phyloP scores from a whole-genome alignment of 768 basidiomycete species.

The Auriscalpium microsporum region DNA sequence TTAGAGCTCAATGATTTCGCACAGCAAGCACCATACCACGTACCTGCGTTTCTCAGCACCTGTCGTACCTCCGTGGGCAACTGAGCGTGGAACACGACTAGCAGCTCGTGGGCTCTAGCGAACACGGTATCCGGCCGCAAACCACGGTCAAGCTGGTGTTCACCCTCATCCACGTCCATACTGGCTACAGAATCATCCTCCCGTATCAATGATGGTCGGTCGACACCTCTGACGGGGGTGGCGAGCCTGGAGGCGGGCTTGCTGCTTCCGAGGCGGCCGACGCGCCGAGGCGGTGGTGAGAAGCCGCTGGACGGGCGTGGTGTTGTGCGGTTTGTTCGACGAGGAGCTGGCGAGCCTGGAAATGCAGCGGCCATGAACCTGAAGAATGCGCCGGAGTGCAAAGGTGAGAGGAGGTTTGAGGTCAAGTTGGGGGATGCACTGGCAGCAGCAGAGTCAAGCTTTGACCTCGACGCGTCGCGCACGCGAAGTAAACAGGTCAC shows the following conservation, averaged over 20 bases:
- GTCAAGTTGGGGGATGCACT: neutral
- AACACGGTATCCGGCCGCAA: slow-evolving; percentile 35
- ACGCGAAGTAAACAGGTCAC: neutral
- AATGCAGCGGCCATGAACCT: slow-evolving; percentile 8
- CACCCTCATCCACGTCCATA: slow-evolving; percentile 63
- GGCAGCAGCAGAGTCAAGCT: neutral
- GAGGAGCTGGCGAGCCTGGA: slow-evolving; percentile 12
- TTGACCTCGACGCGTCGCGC: slow-evolving; percentile 2
- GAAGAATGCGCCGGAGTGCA: neutral
- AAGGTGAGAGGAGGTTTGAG: neutral
- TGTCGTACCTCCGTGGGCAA: slow-evolving; percentile 71
- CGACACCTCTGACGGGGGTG: slow-evolving; percentile 30
- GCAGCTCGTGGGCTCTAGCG: slow-evolving; percentile 66
- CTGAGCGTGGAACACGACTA: slow-evolving; percentile 57
- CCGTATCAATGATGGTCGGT: slow-evolving; percentile 26
- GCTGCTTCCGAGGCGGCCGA: slow-evolving; percentile 22
- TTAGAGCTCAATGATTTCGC: neutral
- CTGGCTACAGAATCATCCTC: slow-evolving; percentile 33
- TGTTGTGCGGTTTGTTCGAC: slow-evolving; percentile 11
- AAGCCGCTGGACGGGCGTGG: slow-evolving; percentile 13
- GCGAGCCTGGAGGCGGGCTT: slow-evolving; percentile 33
- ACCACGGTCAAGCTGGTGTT: slow-evolving; percentile 32
- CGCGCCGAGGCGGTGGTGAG: slow-evolving; percentile 21
- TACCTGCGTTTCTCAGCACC: slow-evolving; percentile 59
- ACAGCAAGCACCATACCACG: slow-evolving; percentile 10